A percentile compares a stretch with the other conserved stretches of the same genome.
These are phyloP conservation scores for Chaetomium sp. DNA, from an alignment of 2,329 filamentous ascomycete species.

Conservation along the genomic window DNA sequence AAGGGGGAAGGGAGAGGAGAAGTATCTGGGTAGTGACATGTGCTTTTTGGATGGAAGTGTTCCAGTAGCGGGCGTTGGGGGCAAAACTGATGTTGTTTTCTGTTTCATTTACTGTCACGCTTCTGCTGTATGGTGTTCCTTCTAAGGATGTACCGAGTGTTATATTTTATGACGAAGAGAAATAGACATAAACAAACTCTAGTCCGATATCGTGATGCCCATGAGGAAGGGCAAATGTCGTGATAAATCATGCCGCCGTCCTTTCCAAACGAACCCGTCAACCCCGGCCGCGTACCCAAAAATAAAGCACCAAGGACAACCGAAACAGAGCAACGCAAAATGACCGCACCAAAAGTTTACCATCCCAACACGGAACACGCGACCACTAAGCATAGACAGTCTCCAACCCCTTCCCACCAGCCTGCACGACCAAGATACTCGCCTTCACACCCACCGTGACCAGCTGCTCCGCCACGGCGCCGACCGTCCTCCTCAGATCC, in stretches of 20 bases:
- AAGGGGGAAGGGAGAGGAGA: too few relatives aligned
- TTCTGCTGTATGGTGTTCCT: not conserved
- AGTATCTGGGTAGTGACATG: not conserved
- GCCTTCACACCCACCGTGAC: slow-evolving; percentile 61
- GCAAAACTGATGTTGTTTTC: not conserved
- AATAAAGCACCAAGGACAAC: not conserved
- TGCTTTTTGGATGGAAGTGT: not conserved
- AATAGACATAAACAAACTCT: not conserved
- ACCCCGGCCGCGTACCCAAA: not conserved
- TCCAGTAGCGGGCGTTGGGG: not conserved
- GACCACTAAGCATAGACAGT: slow-evolving; percentile 14
- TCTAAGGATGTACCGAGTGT: not conserved
- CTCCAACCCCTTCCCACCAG: slow-evolving; percentile 43
- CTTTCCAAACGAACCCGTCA: not conserved
- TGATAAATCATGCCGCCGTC: not conserved
- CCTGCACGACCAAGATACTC: slow-evolving; percentile 72
- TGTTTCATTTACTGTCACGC: not conserved
- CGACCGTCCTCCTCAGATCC: slow-evolving; percentile 56
- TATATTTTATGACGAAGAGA: not conserved
- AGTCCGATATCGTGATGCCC: not conserved
- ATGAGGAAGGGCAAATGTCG: not conserved
- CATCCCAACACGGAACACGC: not conserved
- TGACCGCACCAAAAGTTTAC: too few relatives aligned
- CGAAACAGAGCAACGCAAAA: not conserved
- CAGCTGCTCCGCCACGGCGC: slow-evolving; percentile 62